A percentile compares a stretch with the other conserved stretches of the same genome.
These are phyloP conservation scores for Dioscorea cayenensis DNA, from an alignment of 116 monocot genomes.

Conservation along the genomic window DNA sequence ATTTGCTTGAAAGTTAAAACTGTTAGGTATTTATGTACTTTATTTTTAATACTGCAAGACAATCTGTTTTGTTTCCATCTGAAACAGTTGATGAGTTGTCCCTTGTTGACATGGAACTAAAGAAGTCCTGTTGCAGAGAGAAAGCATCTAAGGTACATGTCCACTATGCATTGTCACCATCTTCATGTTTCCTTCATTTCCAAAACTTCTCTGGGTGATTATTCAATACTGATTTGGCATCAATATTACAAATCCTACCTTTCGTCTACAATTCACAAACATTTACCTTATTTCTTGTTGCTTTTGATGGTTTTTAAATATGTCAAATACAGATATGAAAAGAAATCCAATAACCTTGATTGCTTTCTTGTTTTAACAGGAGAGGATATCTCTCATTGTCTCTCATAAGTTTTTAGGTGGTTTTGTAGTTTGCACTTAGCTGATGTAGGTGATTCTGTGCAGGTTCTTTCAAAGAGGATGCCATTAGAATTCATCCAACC, in stretches of 20 bases:
- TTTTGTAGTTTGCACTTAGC: no score
- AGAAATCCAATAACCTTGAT: no score
- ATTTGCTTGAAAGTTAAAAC: neutral
- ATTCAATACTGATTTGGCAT: neutral
- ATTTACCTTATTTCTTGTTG: no score
- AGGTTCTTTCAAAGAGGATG: constrained; percentile 36
- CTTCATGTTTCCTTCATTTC: neutral
- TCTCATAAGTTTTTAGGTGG: no score
- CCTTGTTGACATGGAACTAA: constrained; percentile 47
- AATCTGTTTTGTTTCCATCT: constrained; percentile 2
- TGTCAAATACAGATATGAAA: no score
- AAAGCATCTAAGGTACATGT: constrained; percentile 43
- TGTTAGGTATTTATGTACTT: neutral
- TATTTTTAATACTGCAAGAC: neutral
- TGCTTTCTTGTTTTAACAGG: no score
- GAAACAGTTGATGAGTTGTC: constrained; percentile 60
- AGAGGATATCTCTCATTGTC: no score
- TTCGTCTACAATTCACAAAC: no score
- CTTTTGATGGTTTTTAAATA: no score
- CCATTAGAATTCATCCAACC: constrained; percentile 38
- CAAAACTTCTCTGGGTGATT: neutral
- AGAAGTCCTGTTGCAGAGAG: constrained; percentile 43
- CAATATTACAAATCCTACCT: no score
- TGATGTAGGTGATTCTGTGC: neutral
- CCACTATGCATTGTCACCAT: neutral